These are phyloP conservation scores for Escallonia rubra DNA, from an alignment of 129 eudicot species.

Conservation along the genomic window DNA sequence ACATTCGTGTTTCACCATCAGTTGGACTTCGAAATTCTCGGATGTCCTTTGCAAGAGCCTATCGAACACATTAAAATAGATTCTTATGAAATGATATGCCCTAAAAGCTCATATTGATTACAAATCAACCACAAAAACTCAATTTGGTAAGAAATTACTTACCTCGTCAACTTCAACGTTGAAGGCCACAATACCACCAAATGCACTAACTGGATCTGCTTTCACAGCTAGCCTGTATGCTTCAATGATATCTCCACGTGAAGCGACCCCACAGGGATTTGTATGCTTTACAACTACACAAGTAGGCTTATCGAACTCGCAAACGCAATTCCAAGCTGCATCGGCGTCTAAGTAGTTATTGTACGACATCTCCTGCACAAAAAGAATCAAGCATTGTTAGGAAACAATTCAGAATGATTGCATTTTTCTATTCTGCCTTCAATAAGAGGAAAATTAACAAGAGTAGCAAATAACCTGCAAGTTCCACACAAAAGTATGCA, in stretches of 20 bases:
- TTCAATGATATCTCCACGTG: constrained; percentile 82
- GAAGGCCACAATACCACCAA: constrained; percentile 99
- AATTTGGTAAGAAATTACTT: background rate
- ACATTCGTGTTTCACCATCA: constrained; percentile 95
- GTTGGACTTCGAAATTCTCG: constrained; percentile 98
- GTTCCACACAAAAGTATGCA: too few relatives aligned
- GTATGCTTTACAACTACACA: constrained; percentile 97
- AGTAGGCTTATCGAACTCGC: constrained; percentile 81
- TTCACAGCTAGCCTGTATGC: constrained; percentile 91
- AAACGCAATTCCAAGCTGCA: constrained; percentile 99
- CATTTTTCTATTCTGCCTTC: too few relatives aligned
- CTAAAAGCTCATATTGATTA: background rate
- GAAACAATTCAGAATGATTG: too few relatives aligned
- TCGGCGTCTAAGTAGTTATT: constrained; percentile 95
- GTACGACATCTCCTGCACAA: constrained; percentile 90
- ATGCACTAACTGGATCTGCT: constrained; percentile 97
- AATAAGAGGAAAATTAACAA: too few relatives aligned
- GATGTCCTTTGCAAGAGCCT: constrained; percentile 92
- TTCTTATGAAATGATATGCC: background rate
- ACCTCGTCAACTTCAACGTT: constrained; percentile 95
- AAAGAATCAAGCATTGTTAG: background rate
- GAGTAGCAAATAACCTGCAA: too few relatives aligned
- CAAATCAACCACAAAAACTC: background rate
- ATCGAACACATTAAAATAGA: constrained; percentile 1
- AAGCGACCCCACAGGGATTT: constrained; percentile 98